phyloP scores from a whole-genome alignment of 176 grass and related monocot genomes.

The Eleusine indica region DNA sequence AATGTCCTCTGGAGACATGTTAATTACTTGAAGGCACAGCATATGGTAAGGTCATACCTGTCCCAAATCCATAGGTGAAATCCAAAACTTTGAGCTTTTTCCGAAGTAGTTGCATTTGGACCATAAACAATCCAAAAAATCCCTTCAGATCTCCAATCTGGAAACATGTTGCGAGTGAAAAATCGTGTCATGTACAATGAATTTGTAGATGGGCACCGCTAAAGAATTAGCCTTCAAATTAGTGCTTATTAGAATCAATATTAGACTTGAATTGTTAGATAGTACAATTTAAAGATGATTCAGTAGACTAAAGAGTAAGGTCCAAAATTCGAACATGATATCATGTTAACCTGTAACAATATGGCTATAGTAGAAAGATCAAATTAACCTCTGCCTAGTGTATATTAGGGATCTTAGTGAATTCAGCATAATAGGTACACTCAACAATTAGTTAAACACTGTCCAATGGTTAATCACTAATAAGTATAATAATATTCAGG shows the following conservation, averaged over 20 bases:
- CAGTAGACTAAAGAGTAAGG: background rate
- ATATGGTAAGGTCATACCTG: slow-evolving; percentile 60
- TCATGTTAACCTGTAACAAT: background rate
- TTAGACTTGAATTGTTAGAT: slow-evolving; percentile 5
- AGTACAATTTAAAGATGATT: slow-evolving; percentile 15
- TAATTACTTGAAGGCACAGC: slow-evolving; percentile 1
- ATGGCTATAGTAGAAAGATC: background rate
- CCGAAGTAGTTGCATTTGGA: slow-evolving; percentile 82
- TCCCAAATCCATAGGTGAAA: slow-evolving; percentile 78
- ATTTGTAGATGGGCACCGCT: background rate
- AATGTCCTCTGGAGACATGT: background rate
- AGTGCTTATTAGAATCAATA: background rate
- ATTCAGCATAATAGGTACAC: background rate
- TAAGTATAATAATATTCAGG: background rate
- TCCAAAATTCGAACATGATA: background rate
- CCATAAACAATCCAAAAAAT: slow-evolving; percentile 93
- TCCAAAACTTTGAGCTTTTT: slow-evolving; percentile 82
- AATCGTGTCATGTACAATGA: background rate
- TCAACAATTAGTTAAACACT: slow-evolving; percentile 1
- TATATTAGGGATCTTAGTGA: background rate
- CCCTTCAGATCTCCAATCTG: slow-evolving; percentile 96
- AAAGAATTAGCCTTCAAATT: background rate
- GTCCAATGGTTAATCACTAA: background rate
- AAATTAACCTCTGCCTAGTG: background rate
- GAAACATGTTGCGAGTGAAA: background rate